These are phyloP conservation scores for Rhodotorula graminis DNA, from an alignment of 768 basidiomycete genomes.

Conservation along the genomic window DNA sequence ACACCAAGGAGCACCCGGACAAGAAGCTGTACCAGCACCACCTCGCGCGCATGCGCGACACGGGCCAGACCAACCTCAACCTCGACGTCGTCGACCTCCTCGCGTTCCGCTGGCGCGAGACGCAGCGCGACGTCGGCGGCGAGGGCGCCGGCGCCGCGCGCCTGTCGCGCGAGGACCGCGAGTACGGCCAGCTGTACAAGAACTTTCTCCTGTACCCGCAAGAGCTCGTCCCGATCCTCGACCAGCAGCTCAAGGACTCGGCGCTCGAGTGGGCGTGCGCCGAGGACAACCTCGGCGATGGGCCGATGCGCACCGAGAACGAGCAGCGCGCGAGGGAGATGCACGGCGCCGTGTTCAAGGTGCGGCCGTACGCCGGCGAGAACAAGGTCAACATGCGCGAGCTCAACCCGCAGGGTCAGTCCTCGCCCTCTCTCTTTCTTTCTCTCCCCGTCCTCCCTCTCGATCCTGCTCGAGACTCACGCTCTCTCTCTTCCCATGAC, in stretches of 20 bases:
- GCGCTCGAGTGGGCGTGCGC: constrained; percentile 82
- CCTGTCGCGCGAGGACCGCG: constrained; percentile 55
- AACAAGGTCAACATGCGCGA: constrained; percentile 78
- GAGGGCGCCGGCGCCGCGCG: constrained; percentile 53
- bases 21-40: constrained; percentile 67
- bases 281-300: constrained; percentile 51
- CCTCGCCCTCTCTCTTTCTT: neutral
- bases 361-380: constrained; percentile 79
- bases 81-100: constrained; percentile 79
- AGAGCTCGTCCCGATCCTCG: constrained; percentile 95
- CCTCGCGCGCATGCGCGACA: constrained; percentile 77
- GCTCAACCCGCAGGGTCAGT: constrained; percentile 79
- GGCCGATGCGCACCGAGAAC: constrained; percentile 60
- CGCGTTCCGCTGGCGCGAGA: constrained; percentile 55
- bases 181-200: constrained; percentile 54
- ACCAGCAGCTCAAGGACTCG: constrained; percentile 87
- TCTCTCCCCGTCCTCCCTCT: neutral
- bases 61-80: constrained; percentile 71
- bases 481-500: neutral
- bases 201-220: constrained; percentile 92
- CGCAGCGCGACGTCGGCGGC: constrained; percentile 11
- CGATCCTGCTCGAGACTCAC: neutral
- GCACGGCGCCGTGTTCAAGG: constrained; percentile 81
- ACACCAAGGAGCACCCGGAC: constrained; percentile 40
- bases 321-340: constrained; percentile 80